Conservation (phyloP, 108 stramenopile genomes). For the Cyclotella kingstonii region DNA sequence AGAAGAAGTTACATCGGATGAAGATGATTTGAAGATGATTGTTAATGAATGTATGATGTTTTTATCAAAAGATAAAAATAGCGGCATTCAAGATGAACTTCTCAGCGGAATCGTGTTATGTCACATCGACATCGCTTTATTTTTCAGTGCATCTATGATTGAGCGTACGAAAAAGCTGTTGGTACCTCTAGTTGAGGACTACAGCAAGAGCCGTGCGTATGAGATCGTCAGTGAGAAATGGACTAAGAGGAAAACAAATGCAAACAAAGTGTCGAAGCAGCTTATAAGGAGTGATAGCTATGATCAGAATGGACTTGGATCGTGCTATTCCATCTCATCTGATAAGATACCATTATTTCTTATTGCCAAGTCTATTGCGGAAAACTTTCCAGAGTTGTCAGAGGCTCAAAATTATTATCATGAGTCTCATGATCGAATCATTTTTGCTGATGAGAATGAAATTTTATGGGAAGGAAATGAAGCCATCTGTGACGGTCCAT, state of each 20-base stretch:
- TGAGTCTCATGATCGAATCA: neutral
- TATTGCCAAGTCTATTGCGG: conserved; percentile 10
- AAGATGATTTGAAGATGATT: conserved; percentile 22
- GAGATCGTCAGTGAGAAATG: too few species aligned
- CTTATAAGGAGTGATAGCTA: neutral
- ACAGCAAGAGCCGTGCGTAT: conserved; percentile 13
- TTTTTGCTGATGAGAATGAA: neutral
- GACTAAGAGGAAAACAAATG: conserved; percentile 8
- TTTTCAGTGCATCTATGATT: conserved; percentile 19
- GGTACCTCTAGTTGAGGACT: conserved; percentile 16
- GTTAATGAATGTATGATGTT: neutral
- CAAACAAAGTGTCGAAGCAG: conserved; percentile 12
- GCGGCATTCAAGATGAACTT: conserved; percentile 9
- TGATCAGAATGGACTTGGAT: neutral
- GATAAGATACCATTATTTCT: conserved; percentile 2
- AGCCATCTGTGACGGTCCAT: conserved; percentile 19
- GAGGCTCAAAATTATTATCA: conserved; percentile 22
- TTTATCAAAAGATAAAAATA: neutral
- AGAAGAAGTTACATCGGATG: conserved; percentile 16
- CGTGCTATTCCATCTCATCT: neutral
- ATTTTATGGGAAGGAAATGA: conserved; percentile 5
- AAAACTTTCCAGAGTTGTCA: conserved; percentile 19
- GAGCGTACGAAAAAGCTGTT: conserved; percentile 13
- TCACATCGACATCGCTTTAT: conserved; percentile 17
- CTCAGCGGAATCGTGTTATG: conserved; percentile 2